Evolutionary conservation across 345 rosid genomes (phyloP).

Genomic region (Boechera retrofracta): DNA sequence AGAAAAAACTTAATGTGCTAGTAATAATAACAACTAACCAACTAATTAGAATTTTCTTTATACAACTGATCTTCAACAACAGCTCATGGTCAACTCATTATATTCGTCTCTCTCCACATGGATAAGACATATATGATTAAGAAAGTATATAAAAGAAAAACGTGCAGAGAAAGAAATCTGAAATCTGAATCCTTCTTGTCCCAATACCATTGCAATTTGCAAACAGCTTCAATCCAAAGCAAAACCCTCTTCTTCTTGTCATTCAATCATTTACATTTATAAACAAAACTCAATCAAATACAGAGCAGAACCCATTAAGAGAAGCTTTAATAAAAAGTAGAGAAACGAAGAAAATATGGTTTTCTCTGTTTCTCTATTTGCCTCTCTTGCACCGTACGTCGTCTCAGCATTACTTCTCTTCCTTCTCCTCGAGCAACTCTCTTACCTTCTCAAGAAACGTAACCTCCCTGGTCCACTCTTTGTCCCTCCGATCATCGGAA

Average conservation of each 20-base stretch:
- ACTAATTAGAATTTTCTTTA: background rate
- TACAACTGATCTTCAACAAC: background rate
- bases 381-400: constrained; percentile 40
- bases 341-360: constrained; percentile 4
- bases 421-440: constrained; percentile 59
- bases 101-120: background rate
- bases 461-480: constrained; percentile 63
- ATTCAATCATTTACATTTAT: background rate
- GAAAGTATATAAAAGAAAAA: background rate
- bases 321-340: background rate
- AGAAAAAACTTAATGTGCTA: background rate
- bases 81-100: constrained; percentile 4
- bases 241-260: constrained; percentile 23
- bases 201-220: constrained; percentile 19
- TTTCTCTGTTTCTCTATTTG: constrained; percentile 13
- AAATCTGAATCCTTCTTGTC: constrained; percentile 7
- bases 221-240: constrained; percentile 18
- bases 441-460: constrained; percentile 64
- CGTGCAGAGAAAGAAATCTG: constrained; percentile 6
- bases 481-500: constrained; percentile 72
- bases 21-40: background rate
- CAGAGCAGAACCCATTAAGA: constrained; percentile 3
- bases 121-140: constrained; percentile 5
- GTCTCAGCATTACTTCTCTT: constrained; percentile 47
- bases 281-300: background rate